Evolutionary conservation across 345 rosid species (phyloP), one percentile per base, ranked within the genome.

Genomic region (Raphanus raphanistrum): DNA sequence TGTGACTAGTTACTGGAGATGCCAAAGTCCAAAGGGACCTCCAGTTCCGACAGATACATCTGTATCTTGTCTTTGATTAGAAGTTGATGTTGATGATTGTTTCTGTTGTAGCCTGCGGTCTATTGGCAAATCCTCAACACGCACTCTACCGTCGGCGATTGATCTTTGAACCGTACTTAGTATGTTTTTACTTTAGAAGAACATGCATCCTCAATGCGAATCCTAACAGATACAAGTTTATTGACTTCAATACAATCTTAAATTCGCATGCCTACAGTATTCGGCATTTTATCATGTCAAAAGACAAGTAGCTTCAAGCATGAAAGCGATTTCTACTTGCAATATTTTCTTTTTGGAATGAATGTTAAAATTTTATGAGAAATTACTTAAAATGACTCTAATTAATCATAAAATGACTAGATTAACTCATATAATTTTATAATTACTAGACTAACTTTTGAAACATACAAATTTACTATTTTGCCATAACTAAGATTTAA

Each of bases 1-100:
- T 90, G 57, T 82, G 89, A 78, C 84, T 90, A 76, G 70, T 86
- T 74, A 96, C 84, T 25, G 97, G 99, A 1, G 92, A 88, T 96
- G 97, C 97, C 98, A 93, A 36, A 96, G 88, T 81, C 98, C 99
- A 65, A 89, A 89, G 60, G 96, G 96, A 63, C 97, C 99, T 71
- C 99, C 98, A 11, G 87, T 83, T 66, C 97, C 95, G 68, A 80
- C 80, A 78, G 76, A 78, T 11, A 87, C 79, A 64, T 90, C 91
- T 27, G 87, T 74, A 6, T 54, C 75, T 58, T 70, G 79, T 43
- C 63, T 52, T 17, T 63, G 68, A 26, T 64, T 58, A 70, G 25
- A 36, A 25, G 21, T 21, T 21, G 21, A 21, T 21, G 58, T 26
- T 43, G 82, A 25, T 76, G 89, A 32, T 60, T 81, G 81, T 70